Base-by-base conservation (phyloP, 495 filamentous ascomycete species). In the Penicillium riverlandense region DNA sequence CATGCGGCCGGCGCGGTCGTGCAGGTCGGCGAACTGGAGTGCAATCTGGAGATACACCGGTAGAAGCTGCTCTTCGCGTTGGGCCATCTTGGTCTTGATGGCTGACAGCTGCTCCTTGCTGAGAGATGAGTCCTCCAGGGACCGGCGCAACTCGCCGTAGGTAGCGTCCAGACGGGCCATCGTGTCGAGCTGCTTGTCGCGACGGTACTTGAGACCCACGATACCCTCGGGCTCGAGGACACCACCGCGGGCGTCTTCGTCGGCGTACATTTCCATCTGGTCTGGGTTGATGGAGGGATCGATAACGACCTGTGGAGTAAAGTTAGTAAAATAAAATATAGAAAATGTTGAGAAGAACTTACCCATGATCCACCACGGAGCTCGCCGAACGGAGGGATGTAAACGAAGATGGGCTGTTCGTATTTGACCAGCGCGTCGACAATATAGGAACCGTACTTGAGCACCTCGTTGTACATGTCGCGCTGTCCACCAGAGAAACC, bases 381-480 rank as follows among this genome's bases (percentile, higher is more conserved):
- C 66, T 98, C 92, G 49, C 92, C 92, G 65, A 83, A 86, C 6
- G 92, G 92, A 52, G 92, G 92, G 62, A 98, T 98, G 71, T 98
- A 98, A 37, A 98, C 86, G 65, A 98, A 96, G 57, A 97, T 83
- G 11, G 92, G 92, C 72, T 98, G 92, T 77, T 97, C 90, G 58
- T 88, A 97, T 66, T 95, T 92, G 76, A 96, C 90, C 29, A 98
- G 80, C 35, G 92, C 90, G 63, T 98, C 92, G 48, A 98, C 92
- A 55, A 98, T 98, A 77, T 90, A 96, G 11, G 89, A 95, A 53
- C 92, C 92, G 61, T 98, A 98, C 75, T 98, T 98, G 63, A 98
- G 82, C 8, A 98, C 94, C 68, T 98, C 92, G 70, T 96, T 95
- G 81, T 95, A 98, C 92, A 98, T 98, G 66, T 98, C 92, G 55